Conservation (phyloP, 2,329 filamentous ascomycete genomes). For the Ophiostoma populinum region DNA sequence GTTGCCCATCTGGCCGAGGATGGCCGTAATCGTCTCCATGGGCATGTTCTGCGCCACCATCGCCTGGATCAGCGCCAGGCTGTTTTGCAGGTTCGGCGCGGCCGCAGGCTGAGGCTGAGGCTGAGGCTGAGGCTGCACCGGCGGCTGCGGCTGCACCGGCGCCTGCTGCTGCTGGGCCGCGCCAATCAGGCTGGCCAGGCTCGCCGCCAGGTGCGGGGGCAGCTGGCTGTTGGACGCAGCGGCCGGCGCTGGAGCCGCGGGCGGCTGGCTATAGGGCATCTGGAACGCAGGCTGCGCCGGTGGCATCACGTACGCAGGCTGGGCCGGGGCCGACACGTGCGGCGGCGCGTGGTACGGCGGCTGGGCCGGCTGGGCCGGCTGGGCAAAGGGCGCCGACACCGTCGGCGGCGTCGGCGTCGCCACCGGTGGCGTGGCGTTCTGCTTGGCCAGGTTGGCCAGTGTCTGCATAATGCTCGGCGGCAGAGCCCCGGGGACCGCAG, state of each 20-base stretch:
- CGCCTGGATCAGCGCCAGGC: constrained; percentile 58
- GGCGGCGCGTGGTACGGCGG: constrained; percentile 23
- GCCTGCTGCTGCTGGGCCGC: constrained; percentile 1
- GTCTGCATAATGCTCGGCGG: constrained; percentile 52
- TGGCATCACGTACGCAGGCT: constrained; percentile 17
- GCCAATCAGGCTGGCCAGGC: constrained; percentile 5
- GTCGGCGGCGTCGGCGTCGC: constrained; percentile 6
- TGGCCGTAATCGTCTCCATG: constrained; percentile 54
- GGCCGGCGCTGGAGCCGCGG: constrained; percentile 13
- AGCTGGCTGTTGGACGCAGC: constrained; percentile 12
- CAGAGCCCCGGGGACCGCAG: constrained; percentile 25
- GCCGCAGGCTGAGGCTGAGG: neutral
- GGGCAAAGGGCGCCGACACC: constrained; percentile 9
- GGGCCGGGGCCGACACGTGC: constrained; percentile 29
- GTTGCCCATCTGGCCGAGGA: constrained; percentile 37
- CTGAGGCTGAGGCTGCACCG: neutral
- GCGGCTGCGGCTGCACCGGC: constrained; percentile 18
- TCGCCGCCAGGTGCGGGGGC: constrained; percentile 3
- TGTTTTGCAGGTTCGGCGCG: constrained; percentile 42
- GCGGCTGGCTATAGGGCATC: constrained; percentile 13
- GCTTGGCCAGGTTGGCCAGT: constrained; percentile 63
- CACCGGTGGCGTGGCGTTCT: constrained; percentile 42
- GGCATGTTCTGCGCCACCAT: constrained; percentile 60
- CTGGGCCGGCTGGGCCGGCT: constrained; percentile 18
- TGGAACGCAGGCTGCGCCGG: constrained; percentile 14